These are phyloP conservation scores for Hygrophoropsis aurantiaca DNA, from an alignment of 768 basidiomycete genomes.

Conservation along the genomic window DNA sequence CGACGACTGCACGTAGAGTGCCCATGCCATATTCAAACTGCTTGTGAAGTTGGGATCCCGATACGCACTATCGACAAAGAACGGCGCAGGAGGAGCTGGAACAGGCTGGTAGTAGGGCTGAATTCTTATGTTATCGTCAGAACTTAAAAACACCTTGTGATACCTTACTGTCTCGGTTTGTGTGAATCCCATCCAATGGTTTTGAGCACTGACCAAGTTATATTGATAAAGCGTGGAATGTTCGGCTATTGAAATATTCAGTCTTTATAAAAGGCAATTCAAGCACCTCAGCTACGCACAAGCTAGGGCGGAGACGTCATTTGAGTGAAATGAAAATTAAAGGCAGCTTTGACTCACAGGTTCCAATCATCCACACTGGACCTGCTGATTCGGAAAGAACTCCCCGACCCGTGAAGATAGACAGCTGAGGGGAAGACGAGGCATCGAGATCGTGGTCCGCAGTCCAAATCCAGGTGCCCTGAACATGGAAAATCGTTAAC, in stretches of 20 bases:
- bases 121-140: background rate
- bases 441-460: slow-evolving; percentile 80
- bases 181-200: slow-evolving; percentile 52
- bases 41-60: slow-evolving; percentile 40
- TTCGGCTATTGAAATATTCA: slow-evolving; percentile 31
- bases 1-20: slow-evolving; percentile 40
- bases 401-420: slow-evolving; percentile 68
- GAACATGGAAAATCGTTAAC: slow-evolving; percentile 1
- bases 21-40: slow-evolving; percentile 40
- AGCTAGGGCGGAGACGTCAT: slow-evolving; percentile 17
- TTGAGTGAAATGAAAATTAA: background rate
- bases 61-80: slow-evolving; percentile 29
- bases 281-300: slow-evolving; percentile 16
- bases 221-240: slow-evolving; percentile 52
- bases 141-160: background rate
- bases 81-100: slow-evolving; percentile 44
- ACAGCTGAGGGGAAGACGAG: slow-evolving; percentile 44
- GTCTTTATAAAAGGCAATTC: background rate
- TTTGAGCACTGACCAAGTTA: slow-evolving; percentile 40
- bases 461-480: slow-evolving; percentile 80
- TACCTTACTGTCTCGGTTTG: slow-evolving; percentile 50
- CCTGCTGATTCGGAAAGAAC: slow-evolving; percentile 72
- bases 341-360: slow-evolving; percentile 30
- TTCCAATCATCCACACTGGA: slow-evolving; percentile 83
- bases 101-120: slow-evolving; percentile 53